Evolutionary conservation across 176 grass and related monocot genomes (phyloP).

Genomic region (Aegilops sharonensis): DNA sequence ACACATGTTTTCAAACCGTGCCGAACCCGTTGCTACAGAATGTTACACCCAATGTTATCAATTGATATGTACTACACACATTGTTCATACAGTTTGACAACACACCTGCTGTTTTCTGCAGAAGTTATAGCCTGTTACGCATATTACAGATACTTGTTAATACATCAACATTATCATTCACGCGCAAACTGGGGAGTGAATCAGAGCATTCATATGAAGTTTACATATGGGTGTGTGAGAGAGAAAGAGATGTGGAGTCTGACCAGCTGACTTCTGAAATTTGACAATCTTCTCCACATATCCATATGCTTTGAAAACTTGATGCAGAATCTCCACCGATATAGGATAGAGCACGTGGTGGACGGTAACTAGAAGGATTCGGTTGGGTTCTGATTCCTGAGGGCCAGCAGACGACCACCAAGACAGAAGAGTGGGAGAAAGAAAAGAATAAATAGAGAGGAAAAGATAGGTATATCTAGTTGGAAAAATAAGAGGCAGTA

Average conservation of each 20-base stretch:
- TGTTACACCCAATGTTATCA: not conserved
- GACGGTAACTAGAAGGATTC: constrained; percentile 99
- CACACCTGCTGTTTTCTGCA: constrained; percentile 7
- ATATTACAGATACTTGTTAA: constrained; percentile 18
- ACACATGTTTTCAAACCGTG: not conserved
- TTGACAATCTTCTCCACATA: constrained; percentile 99
- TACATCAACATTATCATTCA: constrained; percentile 22
- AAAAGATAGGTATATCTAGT: constrained; percentile 47
- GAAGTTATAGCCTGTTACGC: not conserved
- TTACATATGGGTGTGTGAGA: constrained; percentile 11
- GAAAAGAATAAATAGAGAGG: constrained; percentile 64
- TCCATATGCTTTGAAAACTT: constrained; percentile 99
- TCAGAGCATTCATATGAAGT: constrained; percentile 32
- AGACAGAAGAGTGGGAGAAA: constrained; percentile 48
- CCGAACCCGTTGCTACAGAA: not conserved
- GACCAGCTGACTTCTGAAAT: constrained; percentile 99
- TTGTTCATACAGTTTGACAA: not conserved
- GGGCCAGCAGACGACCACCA: constrained; percentile 41
- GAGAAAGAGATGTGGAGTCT: constrained; percentile 45
- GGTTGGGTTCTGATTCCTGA: constrained; percentile 96
- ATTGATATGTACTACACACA: constrained; percentile 18
- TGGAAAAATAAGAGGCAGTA: constrained; percentile 46
- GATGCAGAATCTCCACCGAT: constrained; percentile 94
- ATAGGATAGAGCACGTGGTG: constrained; percentile 99
- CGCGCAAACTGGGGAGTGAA: constrained; percentile 10